Evolutionary conservation across 192 early-diverging fungal genomes (phyloP).

Genomic region (Chytriomyces confervae): DNA sequence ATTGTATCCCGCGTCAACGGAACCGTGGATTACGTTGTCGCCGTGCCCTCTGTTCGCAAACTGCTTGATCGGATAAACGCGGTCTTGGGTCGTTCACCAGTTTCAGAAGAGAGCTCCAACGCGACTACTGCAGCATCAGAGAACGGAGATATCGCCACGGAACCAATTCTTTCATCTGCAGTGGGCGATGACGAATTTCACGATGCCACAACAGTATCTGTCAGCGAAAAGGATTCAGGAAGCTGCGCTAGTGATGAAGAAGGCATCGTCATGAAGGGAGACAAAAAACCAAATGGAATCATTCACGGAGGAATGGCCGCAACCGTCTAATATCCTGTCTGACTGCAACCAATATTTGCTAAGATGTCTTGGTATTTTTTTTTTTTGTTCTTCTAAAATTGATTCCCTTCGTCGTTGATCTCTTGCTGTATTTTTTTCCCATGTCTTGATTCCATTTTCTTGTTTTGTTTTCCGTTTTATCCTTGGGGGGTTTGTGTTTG

Average conservation of each 20-base stretch:
- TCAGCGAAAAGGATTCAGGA: not conserved
- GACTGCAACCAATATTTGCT: too few relatives aligned
- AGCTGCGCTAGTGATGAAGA: not conserved
- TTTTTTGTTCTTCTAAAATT: too few relatives aligned
- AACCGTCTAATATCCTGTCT: too few relatives aligned
- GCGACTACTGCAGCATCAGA: not conserved
- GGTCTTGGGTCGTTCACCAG: not conserved
- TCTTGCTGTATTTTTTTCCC: too few relatives aligned
- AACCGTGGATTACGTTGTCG: conserved; percentile 12
- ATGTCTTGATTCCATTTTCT: too few relatives aligned
- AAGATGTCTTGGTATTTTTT: too few relatives aligned
- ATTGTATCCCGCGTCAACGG: conserved; percentile 26
- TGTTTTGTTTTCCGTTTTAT: too few relatives aligned
- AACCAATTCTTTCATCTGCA: not conserved
- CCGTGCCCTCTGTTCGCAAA: conserved; percentile 1
- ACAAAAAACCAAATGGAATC: not conserved
- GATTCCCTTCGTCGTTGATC: too few relatives aligned
- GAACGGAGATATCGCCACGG: not conserved
- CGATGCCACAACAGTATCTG: not conserved
- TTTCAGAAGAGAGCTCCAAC: not conserved
- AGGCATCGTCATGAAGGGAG: not conserved
- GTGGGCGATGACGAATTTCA: not conserved
- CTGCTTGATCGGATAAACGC: conserved; percentile 4
- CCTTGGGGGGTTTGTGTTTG: too few relatives aligned
- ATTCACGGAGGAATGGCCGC: too few relatives aligned